Conservation (phyloP, 176 grass and related monocot genomes). For the Eleusine coracana region DNA sequence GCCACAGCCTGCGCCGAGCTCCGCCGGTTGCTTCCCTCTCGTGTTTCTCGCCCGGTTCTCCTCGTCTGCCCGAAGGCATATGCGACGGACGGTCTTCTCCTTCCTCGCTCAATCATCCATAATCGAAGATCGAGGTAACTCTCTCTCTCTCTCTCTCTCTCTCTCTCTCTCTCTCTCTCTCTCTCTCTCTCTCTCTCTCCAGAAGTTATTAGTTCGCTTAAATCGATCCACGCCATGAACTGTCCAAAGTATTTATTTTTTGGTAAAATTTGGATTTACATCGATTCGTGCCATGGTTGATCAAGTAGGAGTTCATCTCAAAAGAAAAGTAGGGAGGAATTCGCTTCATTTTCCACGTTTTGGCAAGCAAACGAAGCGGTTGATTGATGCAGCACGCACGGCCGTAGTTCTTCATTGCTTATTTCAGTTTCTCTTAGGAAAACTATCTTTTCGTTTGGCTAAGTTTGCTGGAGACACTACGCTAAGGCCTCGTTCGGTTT, state of each 20-base stretch:
- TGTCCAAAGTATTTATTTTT: neutral
- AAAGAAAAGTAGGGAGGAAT: neutral
- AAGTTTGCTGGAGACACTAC: neutral
- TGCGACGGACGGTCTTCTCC: neutral
- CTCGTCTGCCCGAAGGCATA: neutral
- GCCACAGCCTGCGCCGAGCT: neutral
- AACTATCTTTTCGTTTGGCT: no score
- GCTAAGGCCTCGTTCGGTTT: no score
- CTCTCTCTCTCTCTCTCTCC: neutral
- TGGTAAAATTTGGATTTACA: neutral
- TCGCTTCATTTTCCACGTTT: neutral
- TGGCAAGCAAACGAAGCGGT: no score
- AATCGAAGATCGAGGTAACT: constrained; percentile 20
- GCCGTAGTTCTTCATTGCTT: neutral
- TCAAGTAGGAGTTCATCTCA: no score
- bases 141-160: neutral
- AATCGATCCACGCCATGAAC: no score
- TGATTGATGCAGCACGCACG: no score
- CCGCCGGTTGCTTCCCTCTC: neutral
- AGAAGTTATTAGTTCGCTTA: neutral
- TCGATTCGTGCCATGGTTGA: neutral
- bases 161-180: neutral
- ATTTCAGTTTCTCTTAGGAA: neutral
- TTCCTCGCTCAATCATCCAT: neutral
- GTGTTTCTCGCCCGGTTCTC: constrained; percentile 18